Conservation (phyloP, 306 rosid genomes). For the Dryas drummondii region DNA sequence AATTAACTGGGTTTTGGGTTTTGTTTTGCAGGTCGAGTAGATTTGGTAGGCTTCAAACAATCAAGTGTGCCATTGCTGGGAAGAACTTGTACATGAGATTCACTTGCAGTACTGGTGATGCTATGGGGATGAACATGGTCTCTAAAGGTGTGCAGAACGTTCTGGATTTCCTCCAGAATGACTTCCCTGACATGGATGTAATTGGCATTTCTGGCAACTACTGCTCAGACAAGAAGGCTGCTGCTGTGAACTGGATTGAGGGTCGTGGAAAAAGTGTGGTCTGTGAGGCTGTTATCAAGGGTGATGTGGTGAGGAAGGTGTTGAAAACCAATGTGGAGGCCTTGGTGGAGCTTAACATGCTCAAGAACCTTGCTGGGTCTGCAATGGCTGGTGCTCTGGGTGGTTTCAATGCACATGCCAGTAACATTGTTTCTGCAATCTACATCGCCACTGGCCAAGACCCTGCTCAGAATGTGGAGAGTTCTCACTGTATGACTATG, state of each 20-base stretch:
- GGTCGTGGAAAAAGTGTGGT: slow-evolving; percentile 91
- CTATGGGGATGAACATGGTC: slow-evolving; percentile 99
- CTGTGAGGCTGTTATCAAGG: slow-evolving; percentile 75
- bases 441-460: slow-evolving; percentile 95
- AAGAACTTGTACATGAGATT: slow-evolving; percentile 78
- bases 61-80: slow-evolving; percentile 66
- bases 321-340: slow-evolving; percentile 74
- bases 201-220: slow-evolving; percentile 87
- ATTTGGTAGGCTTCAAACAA: slow-evolving; percentile 60
- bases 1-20: not conserved
- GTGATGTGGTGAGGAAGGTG: slow-evolving; percentile 75
- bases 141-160: slow-evolving; percentile 92
- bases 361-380: slow-evolving; percentile 84
- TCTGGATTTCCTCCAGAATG: slow-evolving; percentile 57
- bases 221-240: slow-evolving; percentile 92
- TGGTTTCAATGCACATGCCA: slow-evolving; percentile 94
- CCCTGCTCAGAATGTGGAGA: slow-evolving; percentile 93
- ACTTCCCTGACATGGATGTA: slow-evolving; percentile 90
- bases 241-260: slow-evolving; percentile 92
- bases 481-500: slow-evolving; percentile 92
- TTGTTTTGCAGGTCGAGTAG: slow-evolving; percentile 66
- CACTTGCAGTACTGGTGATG: slow-evolving; percentile 80
- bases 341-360: slow-evolving; percentile 87
- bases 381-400: slow-evolving; percentile 96
- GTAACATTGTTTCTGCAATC: slow-evolving; percentile 78